Evolutionary conservation across 176 grass and related monocot species (phyloP), one percentile per base, ranked within the genome.

Genomic region (Phoenix roebelenii): DNA sequence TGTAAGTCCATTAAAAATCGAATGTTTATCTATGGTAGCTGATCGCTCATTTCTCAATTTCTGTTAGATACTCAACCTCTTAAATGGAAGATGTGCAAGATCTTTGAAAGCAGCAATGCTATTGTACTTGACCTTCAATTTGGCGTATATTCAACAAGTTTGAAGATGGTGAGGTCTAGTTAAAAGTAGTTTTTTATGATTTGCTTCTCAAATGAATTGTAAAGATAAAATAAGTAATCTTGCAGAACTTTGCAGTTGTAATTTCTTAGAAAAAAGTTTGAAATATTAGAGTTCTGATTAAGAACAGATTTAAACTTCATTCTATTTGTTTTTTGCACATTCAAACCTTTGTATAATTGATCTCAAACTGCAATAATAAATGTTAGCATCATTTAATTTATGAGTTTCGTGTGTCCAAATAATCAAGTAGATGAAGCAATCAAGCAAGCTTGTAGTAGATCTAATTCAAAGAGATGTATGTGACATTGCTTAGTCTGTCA

Each of bases 111-210:
- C 60, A 73, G 69, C 25, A 78, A 58, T 59, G 82, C 63, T 59
- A 57, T 61, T 50, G 69, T 92, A 76, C 67, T 92, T 66, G 75
- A 81, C 73, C 81, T 92, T 29, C 79, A 92, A 59, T 89, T 89
- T 79, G 76, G 84, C 57, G 67, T 81, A 23, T 64, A 81, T 62
- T 58, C 58, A 50, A 61, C 76, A 71, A 89, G 74, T 79, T 32
- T 98, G 52, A 98, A 98, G 77, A 98, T 98, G 93, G 84, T 92
- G 70, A 72, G 68, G 74, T 64, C 15, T 51, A 10, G 12, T 26
- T 49, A 23, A 55, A 26, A 14, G 23, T 24, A 26, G 15, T 24
- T 61, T 22, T 16, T 61, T 29, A 17, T 61, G 24, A 56, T 56
- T 56, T 56, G 18, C 22, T 56, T 18, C 54, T 14, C 5, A 23